phyloP scores from a whole-genome alignment of 2,329 filamentous ascomycete species.

The Neocucurbitaria cava region DNA sequence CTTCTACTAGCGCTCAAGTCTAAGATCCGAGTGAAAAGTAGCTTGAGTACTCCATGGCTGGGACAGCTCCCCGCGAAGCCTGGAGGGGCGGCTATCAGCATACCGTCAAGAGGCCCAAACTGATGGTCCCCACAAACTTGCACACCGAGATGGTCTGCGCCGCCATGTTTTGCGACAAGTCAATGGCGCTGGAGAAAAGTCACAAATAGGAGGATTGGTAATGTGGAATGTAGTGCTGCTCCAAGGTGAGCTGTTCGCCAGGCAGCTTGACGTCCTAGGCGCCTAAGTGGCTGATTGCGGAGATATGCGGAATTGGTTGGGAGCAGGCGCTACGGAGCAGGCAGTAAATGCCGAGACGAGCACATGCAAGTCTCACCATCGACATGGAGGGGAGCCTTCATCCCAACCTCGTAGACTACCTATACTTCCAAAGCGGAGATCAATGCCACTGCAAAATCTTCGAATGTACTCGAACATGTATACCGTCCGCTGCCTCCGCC shows the following conservation, averaged over 20 bases:
- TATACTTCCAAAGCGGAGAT: background rate
- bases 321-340: conserved; percentile 2
- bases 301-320: conserved; percentile 11
- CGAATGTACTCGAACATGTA: conserved; percentile 8
- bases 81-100: conserved; percentile 47
- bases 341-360: background rate
- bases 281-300: conserved; percentile 21
- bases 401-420: background rate
- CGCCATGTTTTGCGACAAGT: conserved; percentile 56
- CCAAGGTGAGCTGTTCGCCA: conserved; percentile 1
- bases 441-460: background rate
- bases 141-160: conserved; percentile 75
- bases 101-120: conserved; percentile 87
- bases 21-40: background rate
- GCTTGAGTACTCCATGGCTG: background rate
- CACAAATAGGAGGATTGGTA: background rate
- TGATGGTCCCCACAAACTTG: conserved; percentile 94
- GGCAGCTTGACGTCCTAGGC: conserved; percentile 27
- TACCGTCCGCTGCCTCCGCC: background rate
- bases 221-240: background rate
- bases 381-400: background rate
- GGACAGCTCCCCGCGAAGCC: conserved; percentile 7
- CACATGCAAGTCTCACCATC: background rate
- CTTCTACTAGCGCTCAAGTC: background rate
- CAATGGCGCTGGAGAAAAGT: background rate